Conservation (phyloP, 441 rosid genomes). For the Populus trichocarpa region DNA sequence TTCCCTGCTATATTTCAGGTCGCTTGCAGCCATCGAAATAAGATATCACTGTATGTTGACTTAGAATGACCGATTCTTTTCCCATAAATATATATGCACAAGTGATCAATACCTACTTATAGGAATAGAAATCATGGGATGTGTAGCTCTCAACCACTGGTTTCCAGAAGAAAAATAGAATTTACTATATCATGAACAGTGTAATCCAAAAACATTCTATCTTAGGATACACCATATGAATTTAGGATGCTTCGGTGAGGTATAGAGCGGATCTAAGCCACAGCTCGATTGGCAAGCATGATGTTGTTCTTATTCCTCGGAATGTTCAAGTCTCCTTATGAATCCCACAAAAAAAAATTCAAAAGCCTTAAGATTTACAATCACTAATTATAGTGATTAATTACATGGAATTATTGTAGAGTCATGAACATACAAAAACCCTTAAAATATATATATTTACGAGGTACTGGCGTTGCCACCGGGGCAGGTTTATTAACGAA, state of each 20-base stretch:
- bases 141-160: background rate
- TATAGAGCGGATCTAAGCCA: background rate
- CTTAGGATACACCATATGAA: background rate
- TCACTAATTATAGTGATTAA: background rate
- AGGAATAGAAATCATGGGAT: background rate
- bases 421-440: background rate
- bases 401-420: no score
- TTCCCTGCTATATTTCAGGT: background rate
- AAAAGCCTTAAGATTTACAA: background rate
- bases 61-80: background rate
- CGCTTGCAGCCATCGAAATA: background rate
- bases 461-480: background rate
- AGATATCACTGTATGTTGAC: background rate
- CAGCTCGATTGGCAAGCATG: no score
- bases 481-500: background rate
- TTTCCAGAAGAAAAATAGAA: background rate
- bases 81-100: background rate
- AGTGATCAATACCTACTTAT: no score
- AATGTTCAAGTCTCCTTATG: no score
- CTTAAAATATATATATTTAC: background rate
- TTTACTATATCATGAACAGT: background rate
- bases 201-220: no score
- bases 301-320: no score
- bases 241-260: background rate
- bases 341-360: background rate